Evolutionary conservation across 345 rosid genomes (phyloP).

Genomic region (Ceriops decandra): DNA sequence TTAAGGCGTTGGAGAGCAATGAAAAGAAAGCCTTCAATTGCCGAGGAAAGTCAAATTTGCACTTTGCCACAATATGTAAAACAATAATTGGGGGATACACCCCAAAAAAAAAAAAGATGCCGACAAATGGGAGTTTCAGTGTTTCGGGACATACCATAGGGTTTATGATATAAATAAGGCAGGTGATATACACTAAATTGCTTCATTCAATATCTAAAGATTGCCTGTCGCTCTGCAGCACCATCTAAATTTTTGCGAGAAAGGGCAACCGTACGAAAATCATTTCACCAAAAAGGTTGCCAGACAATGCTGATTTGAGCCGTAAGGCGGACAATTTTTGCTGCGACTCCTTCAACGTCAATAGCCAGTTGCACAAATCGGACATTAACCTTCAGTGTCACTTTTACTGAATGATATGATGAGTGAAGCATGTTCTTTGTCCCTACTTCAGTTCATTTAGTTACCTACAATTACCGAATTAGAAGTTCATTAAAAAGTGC

Average conservation of each 20-base stretch:
- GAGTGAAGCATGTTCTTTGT: too few relatives aligned
- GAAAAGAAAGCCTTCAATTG: neutral
- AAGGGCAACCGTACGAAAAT: neutral
- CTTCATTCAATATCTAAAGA: too few relatives aligned
- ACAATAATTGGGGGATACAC: neutral
- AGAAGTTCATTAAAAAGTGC: too few relatives aligned
- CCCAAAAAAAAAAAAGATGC: too few relatives aligned
- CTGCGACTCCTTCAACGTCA: neutral
- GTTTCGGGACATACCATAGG: too few relatives aligned
- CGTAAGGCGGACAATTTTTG: neutral
- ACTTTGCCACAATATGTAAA: neutral
- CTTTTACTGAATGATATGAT: neutral
- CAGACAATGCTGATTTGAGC: neutral
- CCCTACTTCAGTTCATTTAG: neutral
- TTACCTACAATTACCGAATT: neutral
- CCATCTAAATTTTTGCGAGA: too few relatives aligned
- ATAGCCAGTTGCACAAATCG: conserved; percentile 7
- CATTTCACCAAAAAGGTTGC: neutral
- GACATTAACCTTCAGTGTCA: neutral
- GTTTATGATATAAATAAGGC: too few relatives aligned
- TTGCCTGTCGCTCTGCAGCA: too few relatives aligned
- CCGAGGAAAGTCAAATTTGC: too few relatives aligned
- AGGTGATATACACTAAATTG: too few relatives aligned
- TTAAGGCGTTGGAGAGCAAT: neutral
- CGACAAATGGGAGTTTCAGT: too few relatives aligned